These are phyloP conservation scores for Boletus reticuloceps DNA, from an alignment of 768 basidiomycete genomes.

Conservation along the genomic window DNA sequence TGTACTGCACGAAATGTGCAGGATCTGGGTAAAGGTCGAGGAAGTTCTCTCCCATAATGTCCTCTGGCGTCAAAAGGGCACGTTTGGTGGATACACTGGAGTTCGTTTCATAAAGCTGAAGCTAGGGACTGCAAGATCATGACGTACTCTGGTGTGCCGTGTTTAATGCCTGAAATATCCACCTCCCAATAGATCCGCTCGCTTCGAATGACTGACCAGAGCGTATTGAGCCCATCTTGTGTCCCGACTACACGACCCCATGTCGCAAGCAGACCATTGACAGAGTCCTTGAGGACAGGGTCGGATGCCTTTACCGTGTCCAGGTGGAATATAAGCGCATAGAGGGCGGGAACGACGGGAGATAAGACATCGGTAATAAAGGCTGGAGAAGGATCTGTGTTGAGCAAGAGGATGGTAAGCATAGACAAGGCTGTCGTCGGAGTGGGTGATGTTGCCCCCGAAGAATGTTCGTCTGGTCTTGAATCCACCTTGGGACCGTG, in stretches of 20 bases:
- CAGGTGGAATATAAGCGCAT: conserved; percentile 58
- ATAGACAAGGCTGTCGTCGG: conserved; percentile 46
- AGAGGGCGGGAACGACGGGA: conserved; percentile 66
- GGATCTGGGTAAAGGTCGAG: conserved; percentile 79
- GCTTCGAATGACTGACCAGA: conserved; percentile 59
- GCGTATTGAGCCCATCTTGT: conserved; percentile 48
- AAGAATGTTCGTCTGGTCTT: neutral
- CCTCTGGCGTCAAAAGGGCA: conserved; percentile 46
- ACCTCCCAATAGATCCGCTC: conserved; percentile 55
- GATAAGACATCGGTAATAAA: conserved; percentile 63
- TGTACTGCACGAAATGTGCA: conserved; percentile 57
- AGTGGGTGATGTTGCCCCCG: conserved; percentile 3
- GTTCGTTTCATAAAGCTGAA: neutral
- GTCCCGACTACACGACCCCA: conserved; percentile 71
- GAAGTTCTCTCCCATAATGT: conserved; percentile 45
- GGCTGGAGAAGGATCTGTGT: conserved; percentile 76
- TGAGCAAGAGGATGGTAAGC: conserved; percentile 58
- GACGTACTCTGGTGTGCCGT: conserved; percentile 42
- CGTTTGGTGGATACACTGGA: conserved; percentile 28
- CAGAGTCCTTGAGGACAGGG: conserved; percentile 56
- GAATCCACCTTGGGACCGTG: conserved; percentile 1
- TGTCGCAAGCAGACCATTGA: conserved; percentile 59
- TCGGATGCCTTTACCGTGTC: conserved; percentile 58
- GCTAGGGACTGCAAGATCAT: neutral
- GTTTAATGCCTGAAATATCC: conserved; percentile 50